Evolutionary conservation across 805 yeast genomes (phyloP), one percentile per base, ranked within the genome.

Genomic region (Wickerhamomyces bisporus): DNA sequence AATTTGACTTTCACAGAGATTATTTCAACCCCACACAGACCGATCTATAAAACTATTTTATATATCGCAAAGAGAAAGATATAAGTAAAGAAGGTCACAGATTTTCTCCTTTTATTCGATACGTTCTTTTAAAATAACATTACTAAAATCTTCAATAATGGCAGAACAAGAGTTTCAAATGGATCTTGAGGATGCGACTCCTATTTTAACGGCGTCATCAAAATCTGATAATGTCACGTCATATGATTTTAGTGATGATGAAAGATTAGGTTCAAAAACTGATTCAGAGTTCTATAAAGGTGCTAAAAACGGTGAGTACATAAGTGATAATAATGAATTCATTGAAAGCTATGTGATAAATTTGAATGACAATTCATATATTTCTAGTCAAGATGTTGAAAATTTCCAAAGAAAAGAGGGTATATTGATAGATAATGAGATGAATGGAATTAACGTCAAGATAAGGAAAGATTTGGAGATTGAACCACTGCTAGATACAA

Each of bases 401-500:
- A 32, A 28, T 16, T 20, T 33, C 13, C 35, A 39, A 21, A 36
- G 31, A 24, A n/a, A 38, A 40, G 36, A n/a, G 29, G 21, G 26
- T 28, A 18, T 21, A 12, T 20, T 20, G 6, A 32, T 9, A 21
- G 19, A 32, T 10, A 23, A 29, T 21, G 36, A 21, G 5, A 15
- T 14, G 5, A 30, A 37, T 24, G 15, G 26, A 31, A 35, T 30
- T 17, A 35, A 28, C 19, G 34, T 38, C 14, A 40, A 36, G 32
- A 24, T 37, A 18, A 58, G 55, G 30, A 58, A 50, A 30, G 56
- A 52, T 26, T 47, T 40, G 4, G 31, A 41, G 32, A 30, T 11
- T 25, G 54, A 47, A n/a, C n/a, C n/a, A n/a, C n/a, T n/a, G n/a
- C n/a, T n/a, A 27, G 44, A 45, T 5, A 48, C 47, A 9, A 58